Evolutionary conservation across 345 rosid genomes (phyloP).

Genomic region (Citrus inodora): DNA sequence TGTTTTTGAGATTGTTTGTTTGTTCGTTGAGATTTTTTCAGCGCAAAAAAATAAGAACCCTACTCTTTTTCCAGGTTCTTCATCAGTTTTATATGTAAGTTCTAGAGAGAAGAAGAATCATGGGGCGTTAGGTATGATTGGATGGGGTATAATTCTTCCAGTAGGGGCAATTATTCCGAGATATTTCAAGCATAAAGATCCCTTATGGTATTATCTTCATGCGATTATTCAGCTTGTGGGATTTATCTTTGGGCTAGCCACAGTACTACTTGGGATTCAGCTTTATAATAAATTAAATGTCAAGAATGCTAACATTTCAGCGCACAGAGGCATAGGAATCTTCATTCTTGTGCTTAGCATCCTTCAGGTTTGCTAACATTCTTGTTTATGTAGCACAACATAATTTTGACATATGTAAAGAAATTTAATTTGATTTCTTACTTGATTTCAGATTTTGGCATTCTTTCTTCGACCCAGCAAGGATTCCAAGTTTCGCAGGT

Average conservation of each 20-base stretch:
- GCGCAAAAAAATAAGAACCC: background rate
- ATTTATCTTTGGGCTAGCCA: constrained; percentile 60
- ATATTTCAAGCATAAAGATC: constrained; percentile 79
- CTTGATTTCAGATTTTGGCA: constrained; percentile 55
- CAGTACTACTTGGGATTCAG: constrained; percentile 61
- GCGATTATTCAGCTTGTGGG: constrained; percentile 61
- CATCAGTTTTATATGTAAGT: constrained; percentile 23
- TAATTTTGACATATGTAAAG: background rate
- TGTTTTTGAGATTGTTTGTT: background rate
- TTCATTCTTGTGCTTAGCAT: constrained; percentile 58
- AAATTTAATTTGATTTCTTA: background rate
- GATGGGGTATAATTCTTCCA: constrained; percentile 83
- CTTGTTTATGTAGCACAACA: background rate
- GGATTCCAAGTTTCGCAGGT: constrained; percentile 62
- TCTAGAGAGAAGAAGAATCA: constrained; percentile 62
- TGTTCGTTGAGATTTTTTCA: background rate
- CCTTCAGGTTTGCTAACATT: constrained; percentile 59
- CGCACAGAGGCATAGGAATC: constrained; percentile 87
- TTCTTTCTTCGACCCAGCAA: constrained; percentile 73
- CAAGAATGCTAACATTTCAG: constrained; percentile 40
- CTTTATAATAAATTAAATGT: constrained; percentile 42
- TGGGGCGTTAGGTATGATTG: constrained; percentile 63
- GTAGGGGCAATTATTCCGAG: constrained; percentile 73
- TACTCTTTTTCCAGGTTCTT: constrained; percentile 33
- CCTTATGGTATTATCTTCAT: constrained; percentile 85